Evolutionary conservation across 1,284 basidiomycete species (phyloP), one percentile per base, ranked within the genome.

Genomic region (Singerocomus inundabilis): DNA sequence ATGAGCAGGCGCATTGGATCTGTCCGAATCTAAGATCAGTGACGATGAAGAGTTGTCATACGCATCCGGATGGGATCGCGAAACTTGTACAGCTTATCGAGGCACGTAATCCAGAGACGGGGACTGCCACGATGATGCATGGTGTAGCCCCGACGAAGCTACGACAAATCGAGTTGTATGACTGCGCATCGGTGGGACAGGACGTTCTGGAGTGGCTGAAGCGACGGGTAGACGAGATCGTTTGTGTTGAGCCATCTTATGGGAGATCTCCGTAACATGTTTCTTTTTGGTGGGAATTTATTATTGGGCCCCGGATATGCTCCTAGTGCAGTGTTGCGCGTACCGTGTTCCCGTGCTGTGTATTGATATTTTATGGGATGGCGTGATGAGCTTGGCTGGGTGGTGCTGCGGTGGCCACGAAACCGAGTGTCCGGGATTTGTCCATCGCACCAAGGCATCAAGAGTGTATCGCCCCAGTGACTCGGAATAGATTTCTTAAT

Each of bases 21-120:
- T 85, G 82, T 57, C 84, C 85, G 8, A 73, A 72, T 45, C 70
- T 88, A 38, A 72, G 72, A 51, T 69, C 72, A 26, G 70, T 88
- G 45, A 75, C 76, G 25, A 70, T 88, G 72, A 76, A 77, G 53
- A 77, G 72, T 29, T 86, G 84, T 61, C 80, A 81, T 60, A 71
- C 77, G 34, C 80, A 84, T 56, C 71, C 71, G 24, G 84, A 87
- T 45, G 81, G 80, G 21, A 75, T 84, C 21, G 70, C 72, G 35
- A 84, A 83, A 64, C 74, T 88, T 10, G 82, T 88, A 25, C 77
- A 80, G 60, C 75, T 87, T 69, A 75, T 88, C 31, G 83, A 86
- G 38, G 75, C 76, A 45, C 73, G 85, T 38, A 88, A 88, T 61
- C 85, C 85, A 0, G 75, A 77, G 42, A 60, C 59, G 46, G 59